Percentiles rank a stretch among this genome's conserved stretches.
Evolutionary conservation across 2,329 filamentous ascomycete genomes (phyloP).

Genomic region (Sporothrix protearum): DNA sequence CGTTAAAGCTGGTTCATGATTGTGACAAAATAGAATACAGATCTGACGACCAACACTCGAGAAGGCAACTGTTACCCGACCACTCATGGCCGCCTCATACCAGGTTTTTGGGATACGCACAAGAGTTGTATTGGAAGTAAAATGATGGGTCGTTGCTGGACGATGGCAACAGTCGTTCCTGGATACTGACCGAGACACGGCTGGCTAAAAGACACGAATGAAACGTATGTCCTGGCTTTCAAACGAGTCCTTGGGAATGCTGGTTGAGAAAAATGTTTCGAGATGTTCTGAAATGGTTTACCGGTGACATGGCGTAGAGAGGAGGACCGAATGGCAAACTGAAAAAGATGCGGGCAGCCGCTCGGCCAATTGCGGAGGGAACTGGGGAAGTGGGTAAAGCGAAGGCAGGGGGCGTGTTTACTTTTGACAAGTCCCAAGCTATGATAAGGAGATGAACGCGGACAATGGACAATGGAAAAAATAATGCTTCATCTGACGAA

Average conservation of each 20-base stretch:
- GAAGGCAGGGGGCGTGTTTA: not conserved
- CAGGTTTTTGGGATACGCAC: not conserved
- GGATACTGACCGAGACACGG: not conserved
- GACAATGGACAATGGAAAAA: not conserved
- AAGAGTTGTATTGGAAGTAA: not conserved
- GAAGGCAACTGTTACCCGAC: not conserved
- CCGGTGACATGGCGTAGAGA: not conserved
- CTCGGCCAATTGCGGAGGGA: constrained; percentile 4
- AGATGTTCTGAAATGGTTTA: not conserved
- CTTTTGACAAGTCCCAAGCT: not conserved
- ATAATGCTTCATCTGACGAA: not conserved
- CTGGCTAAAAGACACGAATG: not conserved
- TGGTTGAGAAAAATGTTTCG: not conserved
- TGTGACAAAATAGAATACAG: not conserved
- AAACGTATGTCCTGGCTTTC: not conserved
- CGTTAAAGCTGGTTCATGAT: not conserved
- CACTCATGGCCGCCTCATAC: not conserved
- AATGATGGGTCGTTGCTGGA: not conserved
- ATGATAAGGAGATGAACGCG: not conserved
- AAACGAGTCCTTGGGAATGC: not conserved
- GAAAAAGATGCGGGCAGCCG: constrained; percentile 9
- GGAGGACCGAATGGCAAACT: not conserved
- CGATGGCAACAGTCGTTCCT: not conserved
- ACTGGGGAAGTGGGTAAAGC: not conserved
- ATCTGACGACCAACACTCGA: not conserved